These are phyloP conservation scores for Myrmaecium sp. DNA, from an alignment of 2,329 filamentous ascomycete genomes.

Conservation along the genomic window DNA sequence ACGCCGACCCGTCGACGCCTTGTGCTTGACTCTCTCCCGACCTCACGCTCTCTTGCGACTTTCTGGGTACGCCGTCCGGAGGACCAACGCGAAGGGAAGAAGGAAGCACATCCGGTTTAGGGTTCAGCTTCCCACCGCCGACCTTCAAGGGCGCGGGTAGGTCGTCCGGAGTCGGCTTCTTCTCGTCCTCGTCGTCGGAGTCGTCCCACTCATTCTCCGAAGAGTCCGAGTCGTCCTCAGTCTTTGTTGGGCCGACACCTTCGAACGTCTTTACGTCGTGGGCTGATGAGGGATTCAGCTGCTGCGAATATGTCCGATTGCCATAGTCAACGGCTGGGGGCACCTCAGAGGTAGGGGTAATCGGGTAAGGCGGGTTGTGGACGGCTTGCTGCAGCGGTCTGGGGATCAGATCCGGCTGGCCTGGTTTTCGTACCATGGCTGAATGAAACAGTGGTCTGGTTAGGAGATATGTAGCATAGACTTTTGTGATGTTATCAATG, in stretches of 20 bases:
- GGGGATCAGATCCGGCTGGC: constrained; percentile 21
- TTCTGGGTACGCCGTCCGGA: constrained; percentile 14
- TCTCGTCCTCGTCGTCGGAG: constrained; percentile 18
- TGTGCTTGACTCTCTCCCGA: too few species aligned
- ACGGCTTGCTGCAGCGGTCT: constrained; percentile 20
- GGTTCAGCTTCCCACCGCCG: constrained; percentile 14
- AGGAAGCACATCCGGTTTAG: constrained; percentile 10
- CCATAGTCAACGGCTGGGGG: constrained; percentile 11
- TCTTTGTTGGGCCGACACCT: too few species aligned
- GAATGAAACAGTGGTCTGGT: too few species aligned
- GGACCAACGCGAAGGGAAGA: constrained; percentile 16
- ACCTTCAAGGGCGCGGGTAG: constrained; percentile 20
- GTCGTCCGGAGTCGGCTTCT: constrained; percentile 8
- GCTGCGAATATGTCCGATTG: constrained; percentile 15
- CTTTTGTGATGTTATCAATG: too few species aligned
- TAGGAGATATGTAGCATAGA: too few species aligned
- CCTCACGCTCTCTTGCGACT: too few species aligned
- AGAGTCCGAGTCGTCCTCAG: too few species aligned
- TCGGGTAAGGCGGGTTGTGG: constrained; percentile 28
- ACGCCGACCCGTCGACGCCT: too few species aligned
- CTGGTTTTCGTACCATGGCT: constrained; percentile 28
- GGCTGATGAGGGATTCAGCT: constrained; percentile 19
- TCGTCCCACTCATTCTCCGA: constrained; percentile 19
- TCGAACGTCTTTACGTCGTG: constrained; percentile 20
- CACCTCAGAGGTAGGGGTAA: constrained; percentile 20